Evolutionary conservation across 441 rosid species (phyloP).

Genomic region (Daphne laureola): DNA sequence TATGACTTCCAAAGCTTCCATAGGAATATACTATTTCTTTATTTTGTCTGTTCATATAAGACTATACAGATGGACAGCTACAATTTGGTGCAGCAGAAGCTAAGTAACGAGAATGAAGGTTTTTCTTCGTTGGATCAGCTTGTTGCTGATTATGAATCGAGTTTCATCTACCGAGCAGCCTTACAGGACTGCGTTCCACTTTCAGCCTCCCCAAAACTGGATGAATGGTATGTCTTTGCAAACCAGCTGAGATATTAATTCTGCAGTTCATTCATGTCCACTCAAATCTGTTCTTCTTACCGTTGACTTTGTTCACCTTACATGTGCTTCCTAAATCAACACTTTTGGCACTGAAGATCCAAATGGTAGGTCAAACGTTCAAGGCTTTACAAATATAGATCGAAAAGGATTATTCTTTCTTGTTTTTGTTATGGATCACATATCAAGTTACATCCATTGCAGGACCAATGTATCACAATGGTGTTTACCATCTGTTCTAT

Average conservation of each 20-base stretch:
- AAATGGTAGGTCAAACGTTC: slow-evolving; percentile 47
- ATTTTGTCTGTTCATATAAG: too few species aligned
- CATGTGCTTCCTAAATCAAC: slow-evolving; percentile 9
- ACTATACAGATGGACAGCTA: too few species aligned
- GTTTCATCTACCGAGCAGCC: slow-evolving; percentile 7
- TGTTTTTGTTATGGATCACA: background rate
- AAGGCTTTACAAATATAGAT: background rate
- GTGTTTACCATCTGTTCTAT: slow-evolving; percentile 48
- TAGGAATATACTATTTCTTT: too few species aligned
- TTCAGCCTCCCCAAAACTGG: slow-evolving; percentile 35
- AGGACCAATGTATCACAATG: slow-evolving; percentile 49
- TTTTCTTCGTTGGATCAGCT: slow-evolving; percentile 5
- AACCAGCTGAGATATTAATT: background rate
- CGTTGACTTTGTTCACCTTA: slow-evolving; percentile 3
- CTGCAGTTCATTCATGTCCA: slow-evolving; percentile 3
- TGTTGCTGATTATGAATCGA: background rate
- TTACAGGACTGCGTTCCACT: slow-evolving; percentile 16
- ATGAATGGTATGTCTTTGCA: slow-evolving; percentile 26
- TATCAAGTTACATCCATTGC: slow-evolving; percentile 1
- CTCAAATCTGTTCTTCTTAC: background rate
- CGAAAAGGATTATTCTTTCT: background rate
- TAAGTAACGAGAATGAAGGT: background rate
- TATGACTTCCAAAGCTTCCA: too few species aligned
- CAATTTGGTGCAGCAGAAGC: background rate
- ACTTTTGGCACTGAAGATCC: slow-evolving; percentile 50